Evolutionary conservation across 495 filamentous ascomycete genomes (phyloP).

Genomic region (Neurospora cerealis): DNA sequence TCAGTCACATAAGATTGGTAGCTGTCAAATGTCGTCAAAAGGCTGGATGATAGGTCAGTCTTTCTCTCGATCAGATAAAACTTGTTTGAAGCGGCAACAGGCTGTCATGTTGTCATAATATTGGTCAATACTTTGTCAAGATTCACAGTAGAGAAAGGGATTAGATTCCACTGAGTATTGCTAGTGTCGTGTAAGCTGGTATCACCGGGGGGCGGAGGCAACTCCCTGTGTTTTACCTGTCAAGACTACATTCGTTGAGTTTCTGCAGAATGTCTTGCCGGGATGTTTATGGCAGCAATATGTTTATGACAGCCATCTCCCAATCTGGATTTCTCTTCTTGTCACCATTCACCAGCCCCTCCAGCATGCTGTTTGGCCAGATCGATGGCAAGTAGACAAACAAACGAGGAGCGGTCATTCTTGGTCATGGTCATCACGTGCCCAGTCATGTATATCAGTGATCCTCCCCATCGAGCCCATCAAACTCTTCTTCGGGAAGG

Average conservation of each 20-base stretch:
- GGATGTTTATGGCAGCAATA: not conserved
- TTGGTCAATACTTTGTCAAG: not conserved
- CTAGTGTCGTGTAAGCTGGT: not conserved
- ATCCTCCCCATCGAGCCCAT: not conserved
- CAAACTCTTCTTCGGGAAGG: not conserved
- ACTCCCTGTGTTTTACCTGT: not conserved
- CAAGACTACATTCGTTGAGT: not conserved
- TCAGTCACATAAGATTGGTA: not conserved
- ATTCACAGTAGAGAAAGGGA: not conserved
- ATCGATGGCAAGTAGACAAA: not conserved
- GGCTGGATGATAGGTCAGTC: not conserved
- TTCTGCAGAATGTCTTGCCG: not conserved
- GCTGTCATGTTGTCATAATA: no score
- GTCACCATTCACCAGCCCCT: not conserved
- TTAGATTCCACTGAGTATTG: not conserved
- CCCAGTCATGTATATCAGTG: not conserved
- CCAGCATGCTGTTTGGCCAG: not conserved
- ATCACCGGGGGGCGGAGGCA: not conserved
- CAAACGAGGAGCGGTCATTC: not conserved
- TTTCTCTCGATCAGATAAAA: no score
- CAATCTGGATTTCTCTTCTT: not conserved
- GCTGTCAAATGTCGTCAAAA: not conserved
- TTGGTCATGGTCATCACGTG: not conserved
- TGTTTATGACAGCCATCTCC: not conserved
- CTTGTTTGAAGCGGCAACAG: not conserved